Evolutionary conservation across 2,329 filamentous ascomycete species (phyloP), one percentile per base, ranked within the genome.

Genomic region (Aspergillus ibericus): DNA sequence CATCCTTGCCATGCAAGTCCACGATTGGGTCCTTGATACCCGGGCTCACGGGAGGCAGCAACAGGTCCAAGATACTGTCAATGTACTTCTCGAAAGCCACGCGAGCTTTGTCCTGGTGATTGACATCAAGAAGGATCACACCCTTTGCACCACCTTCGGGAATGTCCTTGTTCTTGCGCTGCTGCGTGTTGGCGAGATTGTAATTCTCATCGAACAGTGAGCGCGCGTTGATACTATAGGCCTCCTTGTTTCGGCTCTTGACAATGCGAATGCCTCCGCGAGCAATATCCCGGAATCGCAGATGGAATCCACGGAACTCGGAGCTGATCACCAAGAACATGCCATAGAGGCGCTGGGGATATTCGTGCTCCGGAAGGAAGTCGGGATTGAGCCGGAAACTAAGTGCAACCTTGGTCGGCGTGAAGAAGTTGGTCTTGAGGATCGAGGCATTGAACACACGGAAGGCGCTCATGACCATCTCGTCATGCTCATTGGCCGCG

Each of bases 31-130:
- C 96, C 83, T 99, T 99, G 84, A 99, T 99, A 64, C 95, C 95
- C 10, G 95, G 95, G 58, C 92, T 96, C 68, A 87, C 85, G 0
- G 95, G 92, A 10, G 91, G 92, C 48, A 99, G 83, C 36, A 99
- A 86, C 63, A 99, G 86, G 77, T 99, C 95, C 73, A 99, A 84
- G 70, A 99, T 97, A 74, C 92, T 96, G 81, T 99, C 95, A 70
- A 99, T 99, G 80, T 99, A 99, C 82, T 99, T 99, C 81, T 99
- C 93, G 69, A 99, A 99, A 1, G 95, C 93, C 62, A 96, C 92
- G 49, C 84, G 85, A 16, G 89, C 89, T 80, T 93, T 96, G 77
- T 97, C 92, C 78, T 99, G 95, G 78, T 97, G 92, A 74, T 93
- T 89, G 63, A 91, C 87, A 75, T 99, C 93, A 40, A 99, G 86